Percentiles rank a stretch among this genome's conserved stretches.
These are phyloP conservation scores for Cladophialophora carrionii DNA, from an alignment of 2,329 filamentous ascomycete species.

Conservation along the genomic window DNA sequence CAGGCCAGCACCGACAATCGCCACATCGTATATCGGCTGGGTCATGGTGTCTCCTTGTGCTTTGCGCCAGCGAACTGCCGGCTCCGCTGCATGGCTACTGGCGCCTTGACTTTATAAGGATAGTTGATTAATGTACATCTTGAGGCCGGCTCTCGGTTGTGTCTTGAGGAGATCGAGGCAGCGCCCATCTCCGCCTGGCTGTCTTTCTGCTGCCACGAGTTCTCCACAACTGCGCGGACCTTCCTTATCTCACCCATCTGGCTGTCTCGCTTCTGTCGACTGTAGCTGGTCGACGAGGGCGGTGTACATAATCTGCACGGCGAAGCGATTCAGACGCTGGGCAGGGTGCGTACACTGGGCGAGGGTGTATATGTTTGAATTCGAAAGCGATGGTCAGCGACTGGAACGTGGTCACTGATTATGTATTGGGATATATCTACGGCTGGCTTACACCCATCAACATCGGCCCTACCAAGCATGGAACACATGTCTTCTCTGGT, in stretches of 20 bases:
- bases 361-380: background rate
- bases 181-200: background rate
- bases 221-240: background rate
- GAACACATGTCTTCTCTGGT: background rate
- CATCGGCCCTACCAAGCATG: background rate
- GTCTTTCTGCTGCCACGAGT: background rate
- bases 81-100: background rate
- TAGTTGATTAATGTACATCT: background rate
- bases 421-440: background rate
- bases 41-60: background rate
- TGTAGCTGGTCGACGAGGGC: background rate
- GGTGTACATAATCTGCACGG: background rate
- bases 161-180: background rate
- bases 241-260: background rate
- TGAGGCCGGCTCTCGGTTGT: background rate
- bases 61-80: background rate
- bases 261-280: background rate
- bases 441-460: background rate
- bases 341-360: too few species aligned
- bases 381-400: background rate
- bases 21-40: slow-evolving; percentile 24
- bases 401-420: background rate
- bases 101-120: background rate
- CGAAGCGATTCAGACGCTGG: background rate
- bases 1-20: slow-evolving; percentile 55